A percentile compares a stretch with the other conserved stretches of the same genome.
Conservation (phyloP, 2,329 filamentous ascomycete genomes). For the Aspergillus uvarum region DNA sequence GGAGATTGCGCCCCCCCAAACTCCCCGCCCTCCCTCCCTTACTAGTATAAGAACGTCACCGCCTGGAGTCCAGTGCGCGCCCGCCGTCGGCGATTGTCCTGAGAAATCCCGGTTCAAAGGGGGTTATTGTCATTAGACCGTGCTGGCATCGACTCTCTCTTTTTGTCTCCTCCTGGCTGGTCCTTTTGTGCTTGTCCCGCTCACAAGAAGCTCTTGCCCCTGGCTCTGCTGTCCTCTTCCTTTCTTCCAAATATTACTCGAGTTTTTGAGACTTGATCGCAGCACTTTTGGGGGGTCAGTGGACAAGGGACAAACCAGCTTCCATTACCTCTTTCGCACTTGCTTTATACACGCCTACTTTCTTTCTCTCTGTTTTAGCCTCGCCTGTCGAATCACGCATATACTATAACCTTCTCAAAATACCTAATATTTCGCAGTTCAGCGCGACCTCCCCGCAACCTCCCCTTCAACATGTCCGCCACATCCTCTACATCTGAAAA, state of each 20-base stretch:
- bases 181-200: background rate
- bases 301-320: background rate
- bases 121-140: background rate
- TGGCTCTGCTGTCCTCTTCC: background rate
- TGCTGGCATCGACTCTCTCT: background rate
- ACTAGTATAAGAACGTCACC: constrained; percentile 20
- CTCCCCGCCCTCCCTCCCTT: background rate
- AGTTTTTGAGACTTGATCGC: background rate
- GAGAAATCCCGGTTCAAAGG: background rate
- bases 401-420: background rate
- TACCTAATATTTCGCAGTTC: background rate
- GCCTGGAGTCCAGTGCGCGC: constrained; percentile 18
- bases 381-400: constrained; percentile 3
- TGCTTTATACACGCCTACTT: background rate
- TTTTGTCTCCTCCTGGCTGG: background rate
- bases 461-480: constrained; percentile 28
- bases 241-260: background rate
- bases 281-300: background rate
- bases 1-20: background rate
- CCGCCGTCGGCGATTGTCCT: constrained; percentile 5
- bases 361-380: background rate
- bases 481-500: constrained; percentile 49
- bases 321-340: background rate
- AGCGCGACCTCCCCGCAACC: background rate
- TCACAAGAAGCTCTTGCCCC: background rate